A percentile compares a stretch with the other conserved stretches of the same genome.
These are phyloP conservation scores for Ambrosiella xylebori DNA, from an alignment of 2,329 filamentous ascomycete genomes.

Conservation along the genomic window DNA sequence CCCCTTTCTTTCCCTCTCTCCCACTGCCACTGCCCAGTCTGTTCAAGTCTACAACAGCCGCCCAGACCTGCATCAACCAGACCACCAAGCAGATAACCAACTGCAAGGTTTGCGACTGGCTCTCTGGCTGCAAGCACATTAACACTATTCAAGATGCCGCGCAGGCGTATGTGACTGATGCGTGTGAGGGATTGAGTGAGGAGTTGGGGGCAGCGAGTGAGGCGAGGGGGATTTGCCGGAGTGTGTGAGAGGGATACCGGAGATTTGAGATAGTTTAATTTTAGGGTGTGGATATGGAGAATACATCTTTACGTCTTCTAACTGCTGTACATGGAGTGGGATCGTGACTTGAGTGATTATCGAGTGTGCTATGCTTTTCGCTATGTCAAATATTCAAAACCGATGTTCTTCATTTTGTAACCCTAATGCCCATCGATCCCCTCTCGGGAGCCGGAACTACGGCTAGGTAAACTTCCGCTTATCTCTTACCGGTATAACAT, in stretches of 20 bases:
- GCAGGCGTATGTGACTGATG: background rate
- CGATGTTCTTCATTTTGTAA: no score
- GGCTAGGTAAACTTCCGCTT: no score
- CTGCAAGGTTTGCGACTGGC: conserved; percentile 3
- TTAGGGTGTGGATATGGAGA: background rate
- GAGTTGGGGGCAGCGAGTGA: background rate
- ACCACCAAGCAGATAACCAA: background rate
- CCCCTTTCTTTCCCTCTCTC: background rate
- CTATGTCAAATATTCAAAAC: no score
- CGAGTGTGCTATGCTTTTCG: no score
- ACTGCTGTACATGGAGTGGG: no score
- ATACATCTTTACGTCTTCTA: no score
- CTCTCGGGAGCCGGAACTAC: no score
- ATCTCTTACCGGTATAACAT: no score
- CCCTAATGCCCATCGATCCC: no score
- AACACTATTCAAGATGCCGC: conserved; percentile 2
- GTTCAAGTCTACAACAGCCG: conserved; percentile 1
- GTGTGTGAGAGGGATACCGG: background rate
- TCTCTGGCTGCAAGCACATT: conserved; percentile 5
- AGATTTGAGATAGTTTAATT: background rate
- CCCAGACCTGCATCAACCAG: conserved; percentile 7
- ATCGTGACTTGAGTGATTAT: no score
- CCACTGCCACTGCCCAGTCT: background rate
- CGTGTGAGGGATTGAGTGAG: background rate
- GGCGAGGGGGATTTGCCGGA: conserved; percentile 2